Evolutionary conservation across 1,139 yeast species (phyloP), one percentile per base, ranked within the genome.

Genomic region (Kodamaea arcana): DNA sequence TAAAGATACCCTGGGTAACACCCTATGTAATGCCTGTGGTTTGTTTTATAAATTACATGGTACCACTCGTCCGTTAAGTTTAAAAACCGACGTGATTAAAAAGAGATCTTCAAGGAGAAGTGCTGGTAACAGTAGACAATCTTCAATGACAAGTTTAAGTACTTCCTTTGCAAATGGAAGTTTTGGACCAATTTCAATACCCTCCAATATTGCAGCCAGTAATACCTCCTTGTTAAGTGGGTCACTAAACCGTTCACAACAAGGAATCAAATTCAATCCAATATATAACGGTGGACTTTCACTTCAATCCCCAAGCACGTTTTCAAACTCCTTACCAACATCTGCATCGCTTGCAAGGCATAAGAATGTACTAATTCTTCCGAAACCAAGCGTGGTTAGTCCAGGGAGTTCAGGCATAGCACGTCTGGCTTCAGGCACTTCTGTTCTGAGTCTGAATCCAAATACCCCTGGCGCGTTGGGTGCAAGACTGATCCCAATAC

Each of bases 1-100:
- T 51, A 65, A 95, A 45, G 90, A 85, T 49, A 87, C 80, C 41
- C 72, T 69, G 5, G 95, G 95, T 1, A 78, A 82, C 46, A 81
- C 92, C 24, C 83, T 85, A 24, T 86, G 95, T 64, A 86, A 86
- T 52, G 95, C 95, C 1, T 85, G 95, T 61, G 95, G 95, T 1
- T 64, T 86, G 27, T 86, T 86, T 56, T 82, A 76, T 55, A 66
- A 83, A 40, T 71, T 86, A 30, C 95, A 85, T 51, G 92, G 92
- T 1, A 68, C 72, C 28, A 90, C 83, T 50, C 69, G 95, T 32
- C 95, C 95, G 2, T 79, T 80, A 13, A 76, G 76, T 40, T 74
- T 84, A 84, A 83, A 83, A 46, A 72, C 83, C 47, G 69, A 73
- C 38, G 80, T 84, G 30, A 83, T 86, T 43, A 83, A 83, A 53